Evolutionary conservation across 1,284 basidiomycete genomes (phyloP).

Genomic region (Somion occarium): DNA sequence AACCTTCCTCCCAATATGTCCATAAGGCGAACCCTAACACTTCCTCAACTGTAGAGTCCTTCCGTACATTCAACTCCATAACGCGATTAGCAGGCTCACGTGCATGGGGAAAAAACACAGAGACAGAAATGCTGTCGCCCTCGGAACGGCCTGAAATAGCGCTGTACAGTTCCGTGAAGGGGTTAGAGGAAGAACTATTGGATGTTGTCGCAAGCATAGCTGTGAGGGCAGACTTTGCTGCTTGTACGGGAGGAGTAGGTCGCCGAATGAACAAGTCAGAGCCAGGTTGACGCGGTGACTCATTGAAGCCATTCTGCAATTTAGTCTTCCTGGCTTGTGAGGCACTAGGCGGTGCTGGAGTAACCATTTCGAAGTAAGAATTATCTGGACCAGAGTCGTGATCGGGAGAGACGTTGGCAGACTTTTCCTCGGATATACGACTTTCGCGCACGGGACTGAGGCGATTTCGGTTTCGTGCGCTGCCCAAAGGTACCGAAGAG

Average conservation of each 20-base stretch:
- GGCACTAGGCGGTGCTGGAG: constrained; percentile 23
- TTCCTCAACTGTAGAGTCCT: constrained; percentile 92
- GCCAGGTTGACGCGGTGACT: neutral
- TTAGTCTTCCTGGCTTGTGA: constrained; percentile 3
- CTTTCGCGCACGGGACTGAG: constrained; percentile 68
- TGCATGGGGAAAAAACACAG: constrained; percentile 88
- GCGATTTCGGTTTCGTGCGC: constrained; percentile 41
- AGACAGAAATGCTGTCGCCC: constrained; percentile 59
- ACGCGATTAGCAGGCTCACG: constrained; percentile 51
- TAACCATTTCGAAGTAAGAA: constrained; percentile 43
- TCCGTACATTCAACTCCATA: constrained; percentile 70
- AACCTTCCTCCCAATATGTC: constrained; percentile 87
- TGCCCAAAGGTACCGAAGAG: constrained; percentile 38
- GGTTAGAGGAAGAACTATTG: constrained; percentile 35
- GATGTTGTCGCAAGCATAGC: constrained; percentile 51
- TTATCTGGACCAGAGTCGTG: constrained; percentile 29
- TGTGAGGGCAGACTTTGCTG: constrained; percentile 66
- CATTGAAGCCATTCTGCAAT: neutral
- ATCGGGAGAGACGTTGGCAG: constrained; percentile 19
- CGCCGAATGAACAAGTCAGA: constrained; percentile 44
- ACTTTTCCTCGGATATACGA: constrained; percentile 23
- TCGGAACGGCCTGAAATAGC: constrained; percentile 74
- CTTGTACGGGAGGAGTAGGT: constrained; percentile 36
- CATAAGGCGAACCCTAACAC: constrained; percentile 92
- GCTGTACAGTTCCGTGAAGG: constrained; percentile 79